A percentile compares a stretch with the other conserved stretches of the same genome.
Evolutionary conservation across 2,329 filamentous ascomycete species (phyloP).

Genomic region (Daldinia eschscholtzii): DNA sequence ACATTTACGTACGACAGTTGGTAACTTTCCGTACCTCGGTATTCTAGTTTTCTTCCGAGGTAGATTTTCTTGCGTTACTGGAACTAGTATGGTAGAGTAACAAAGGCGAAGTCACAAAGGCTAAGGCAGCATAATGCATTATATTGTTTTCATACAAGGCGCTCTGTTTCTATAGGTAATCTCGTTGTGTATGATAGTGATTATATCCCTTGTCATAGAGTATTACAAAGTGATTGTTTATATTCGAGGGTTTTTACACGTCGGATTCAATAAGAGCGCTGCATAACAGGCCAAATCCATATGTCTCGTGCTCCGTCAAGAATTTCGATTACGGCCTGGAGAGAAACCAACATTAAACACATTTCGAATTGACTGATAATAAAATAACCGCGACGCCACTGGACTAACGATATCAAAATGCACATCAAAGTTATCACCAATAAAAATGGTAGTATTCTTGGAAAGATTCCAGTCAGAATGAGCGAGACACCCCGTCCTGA

Average conservation of each 20-base stretch:
- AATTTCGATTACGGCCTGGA: background rate
- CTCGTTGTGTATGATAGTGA: background rate
- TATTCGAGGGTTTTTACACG: background rate
- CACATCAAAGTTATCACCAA: constrained; percentile 21
- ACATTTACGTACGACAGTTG: background rate
- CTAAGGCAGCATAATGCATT: background rate
- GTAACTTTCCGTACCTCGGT: too few species aligned
- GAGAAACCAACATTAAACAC: background rate
- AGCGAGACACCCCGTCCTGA: background rate
- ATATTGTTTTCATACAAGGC: background rate
- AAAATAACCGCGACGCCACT: background rate
- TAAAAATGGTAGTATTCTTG: constrained; percentile 34
- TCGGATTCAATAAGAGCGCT: background rate
- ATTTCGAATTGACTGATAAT: background rate
- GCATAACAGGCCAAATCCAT: background rate
- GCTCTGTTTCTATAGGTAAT: background rate
- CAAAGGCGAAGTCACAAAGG: background rate
- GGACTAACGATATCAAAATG: constrained; percentile 8
- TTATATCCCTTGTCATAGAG: background rate
- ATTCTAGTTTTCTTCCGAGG: background rate
- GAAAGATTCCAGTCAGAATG: constrained; percentile 35
- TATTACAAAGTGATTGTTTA: constrained; percentile 3
- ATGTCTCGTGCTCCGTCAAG: background rate
- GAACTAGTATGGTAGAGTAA: background rate
- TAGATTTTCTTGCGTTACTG: background rate